phyloP scores from a whole-genome alignment of 2,329 filamentous ascomycete species.

The Monilinia polystroma region DNA sequence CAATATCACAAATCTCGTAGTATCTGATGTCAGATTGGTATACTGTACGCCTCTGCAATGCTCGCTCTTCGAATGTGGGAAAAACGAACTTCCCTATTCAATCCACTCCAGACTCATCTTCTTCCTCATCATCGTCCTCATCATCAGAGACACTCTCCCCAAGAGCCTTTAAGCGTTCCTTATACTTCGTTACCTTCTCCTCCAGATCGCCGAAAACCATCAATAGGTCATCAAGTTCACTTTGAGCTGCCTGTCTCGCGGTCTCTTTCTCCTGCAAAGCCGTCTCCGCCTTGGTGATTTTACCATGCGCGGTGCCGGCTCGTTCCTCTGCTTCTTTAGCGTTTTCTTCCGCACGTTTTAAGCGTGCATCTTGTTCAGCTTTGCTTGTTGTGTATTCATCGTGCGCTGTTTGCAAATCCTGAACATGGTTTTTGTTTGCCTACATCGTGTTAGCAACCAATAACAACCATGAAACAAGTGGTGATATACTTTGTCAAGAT shows the following conservation, averaged over 20 bases:
- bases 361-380: conserved; percentile 33
- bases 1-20: not conserved
- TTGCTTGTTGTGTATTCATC: conserved; percentile 50
- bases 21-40: conserved; percentile 1
- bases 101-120: conserved; percentile 24
- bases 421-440: conserved; percentile 58
- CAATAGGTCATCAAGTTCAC: conserved; percentile 76
- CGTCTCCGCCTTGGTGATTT: conserved; percentile 35
- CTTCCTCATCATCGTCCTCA: conserved; percentile 61
- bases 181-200: conserved; percentile 73
- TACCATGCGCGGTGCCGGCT: conserved; percentile 40
- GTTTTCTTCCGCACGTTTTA: conserved; percentile 45
- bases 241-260: conserved; percentile 62
- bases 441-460: conserved; percentile 40
- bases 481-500: conserved; percentile 55
- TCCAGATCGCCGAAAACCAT: conserved; percentile 81
- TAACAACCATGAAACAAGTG: not conserved
- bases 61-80: not conserved
- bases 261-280: conserved; percentile 52
- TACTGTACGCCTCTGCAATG: conserved; percentile 4
- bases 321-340: conserved; percentile 43
- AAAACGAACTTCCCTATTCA: not conserved
- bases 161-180: conserved; percentile 54
- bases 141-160: conserved; percentile 73
- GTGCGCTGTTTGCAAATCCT: conserved; percentile 58